Evolutionary conservation across 2,329 filamentous ascomycete species (phyloP).

Genomic region (Pseudocercospora macadamiae): DNA sequence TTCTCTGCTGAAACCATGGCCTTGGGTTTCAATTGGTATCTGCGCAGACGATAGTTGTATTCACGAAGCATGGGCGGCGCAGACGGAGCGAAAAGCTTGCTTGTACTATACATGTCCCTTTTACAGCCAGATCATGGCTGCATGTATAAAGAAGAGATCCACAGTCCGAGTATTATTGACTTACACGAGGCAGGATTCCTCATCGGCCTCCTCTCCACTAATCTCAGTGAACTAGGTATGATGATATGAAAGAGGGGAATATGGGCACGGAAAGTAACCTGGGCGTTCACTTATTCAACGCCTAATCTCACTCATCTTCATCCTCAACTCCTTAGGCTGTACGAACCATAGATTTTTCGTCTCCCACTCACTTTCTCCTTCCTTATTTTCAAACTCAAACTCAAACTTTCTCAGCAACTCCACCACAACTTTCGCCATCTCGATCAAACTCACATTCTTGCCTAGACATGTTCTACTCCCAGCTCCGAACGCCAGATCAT

Average conservation of each 20-base stretch:
- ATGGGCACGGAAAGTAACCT: too few species aligned
- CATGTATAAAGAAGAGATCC: constrained; percentile 5
- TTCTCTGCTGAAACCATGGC: constrained; percentile 72
- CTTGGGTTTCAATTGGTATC: constrained; percentile 91
- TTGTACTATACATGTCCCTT: constrained; percentile 6
- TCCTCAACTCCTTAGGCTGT: background rate
- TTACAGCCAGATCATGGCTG: background rate
- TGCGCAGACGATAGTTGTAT: constrained; percentile 70
- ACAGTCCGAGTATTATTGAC: background rate
- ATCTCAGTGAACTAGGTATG: too few species aligned
- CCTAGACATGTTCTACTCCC: constrained; percentile 12
- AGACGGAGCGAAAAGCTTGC: constrained; percentile 2
- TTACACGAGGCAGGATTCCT: too few species aligned
- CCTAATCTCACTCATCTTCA: too few species aligned
- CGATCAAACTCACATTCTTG: constrained; percentile 12
- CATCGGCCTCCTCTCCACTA: too few species aligned
- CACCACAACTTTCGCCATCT: constrained; percentile 13
- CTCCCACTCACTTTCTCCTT: too few species aligned
- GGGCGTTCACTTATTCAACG: too few species aligned
- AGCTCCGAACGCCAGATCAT: constrained; percentile 44
- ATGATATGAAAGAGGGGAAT: too few species aligned
- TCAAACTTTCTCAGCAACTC: constrained; percentile 26
- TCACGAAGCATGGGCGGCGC: background rate
- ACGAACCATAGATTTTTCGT: constrained; percentile 11
- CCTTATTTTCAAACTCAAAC: background rate